Percentiles rank a stretch among this genome's conserved stretches.
These are phyloP conservation scores for Penicillium sp. DNA, from an alignment of 2,329 filamentous ascomycete species.

Conservation along the genomic window DNA sequence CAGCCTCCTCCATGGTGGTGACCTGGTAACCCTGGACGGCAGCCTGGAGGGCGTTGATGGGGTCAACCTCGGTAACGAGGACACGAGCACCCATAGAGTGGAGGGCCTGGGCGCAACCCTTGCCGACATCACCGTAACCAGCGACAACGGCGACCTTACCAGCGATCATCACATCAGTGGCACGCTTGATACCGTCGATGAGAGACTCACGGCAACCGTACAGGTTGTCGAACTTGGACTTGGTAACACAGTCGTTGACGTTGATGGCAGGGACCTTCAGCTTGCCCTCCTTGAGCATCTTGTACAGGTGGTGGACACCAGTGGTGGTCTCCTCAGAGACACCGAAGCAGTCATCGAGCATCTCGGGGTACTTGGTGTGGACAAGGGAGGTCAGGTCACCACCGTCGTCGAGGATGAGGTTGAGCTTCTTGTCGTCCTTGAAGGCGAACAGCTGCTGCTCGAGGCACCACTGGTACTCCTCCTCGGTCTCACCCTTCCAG, in stretches of 20 bases:
- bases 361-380: constrained; percentile 96
- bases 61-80: constrained; percentile 93
- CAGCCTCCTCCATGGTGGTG: constrained; percentile 95
- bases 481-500: constrained; percentile 92
- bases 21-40: constrained; percentile 97
- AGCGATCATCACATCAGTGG: constrained; percentile 99
- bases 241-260: constrained; percentile 99
- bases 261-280: constrained; percentile 96
- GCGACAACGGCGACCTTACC: constrained; percentile 97
- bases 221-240: constrained; percentile 99
- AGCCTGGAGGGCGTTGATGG: constrained; percentile 99
- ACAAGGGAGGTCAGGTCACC: constrained; percentile 94
- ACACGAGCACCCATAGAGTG: constrained; percentile 96
- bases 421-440: constrained; percentile 93
- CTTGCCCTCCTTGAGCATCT: constrained; percentile 85
- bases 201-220: constrained; percentile 99
- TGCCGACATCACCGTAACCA: constrained; percentile 97
- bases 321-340: constrained; percentile 99
- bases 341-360: constrained; percentile 97
- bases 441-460: constrained; percentile 95
- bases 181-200: constrained; percentile 99
- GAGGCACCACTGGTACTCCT: constrained; percentile 99
- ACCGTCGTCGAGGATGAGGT: constrained; percentile 98
- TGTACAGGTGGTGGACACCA: constrained; percentile 98
- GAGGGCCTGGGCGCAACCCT: constrained; percentile 94